These are phyloP conservation scores for Fulvia fulva DNA, from an alignment of 2,329 filamentous ascomycete genomes.

Conservation along the genomic window DNA sequence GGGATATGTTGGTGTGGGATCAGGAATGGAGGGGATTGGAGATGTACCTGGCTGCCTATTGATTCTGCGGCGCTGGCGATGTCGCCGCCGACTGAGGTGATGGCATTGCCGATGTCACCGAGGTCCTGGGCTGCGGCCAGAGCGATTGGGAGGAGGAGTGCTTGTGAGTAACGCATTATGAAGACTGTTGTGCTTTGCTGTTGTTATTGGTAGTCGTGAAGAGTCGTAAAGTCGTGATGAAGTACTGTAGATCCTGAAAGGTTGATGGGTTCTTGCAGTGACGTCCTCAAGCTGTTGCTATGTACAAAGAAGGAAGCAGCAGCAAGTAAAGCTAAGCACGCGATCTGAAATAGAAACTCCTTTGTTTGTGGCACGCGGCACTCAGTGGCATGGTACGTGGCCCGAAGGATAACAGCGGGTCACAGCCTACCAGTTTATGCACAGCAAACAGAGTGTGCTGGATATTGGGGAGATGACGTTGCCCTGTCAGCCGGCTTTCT, in stretches of 20 bases:
- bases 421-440: neutral
- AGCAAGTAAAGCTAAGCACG: neutral
- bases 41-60: neutral
- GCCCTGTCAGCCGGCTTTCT: neutral
- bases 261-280: neutral
- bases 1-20: neutral
- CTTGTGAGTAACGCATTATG: neutral
- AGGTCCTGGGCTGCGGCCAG: neutral
- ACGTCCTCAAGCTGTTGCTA: neutral
- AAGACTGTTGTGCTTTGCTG: neutral
- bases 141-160: slow-evolving; percentile 2
- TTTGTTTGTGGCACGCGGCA: neutral
- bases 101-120: slow-evolving; percentile 3
- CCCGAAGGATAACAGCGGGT: neutral
- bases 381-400: neutral
- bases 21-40: neutral
- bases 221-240: neutral
- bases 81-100: slow-evolving; percentile 13
- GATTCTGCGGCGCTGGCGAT: slow-evolving; percentile 1
- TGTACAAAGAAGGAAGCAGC: neutral
- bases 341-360: neutral
- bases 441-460: neutral
- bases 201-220: neutral
- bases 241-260: neutral
- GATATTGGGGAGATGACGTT: neutral